Evolutionary conservation across 257 asterid species (phyloP).

Genomic region (Anisodus acutangulus): DNA sequence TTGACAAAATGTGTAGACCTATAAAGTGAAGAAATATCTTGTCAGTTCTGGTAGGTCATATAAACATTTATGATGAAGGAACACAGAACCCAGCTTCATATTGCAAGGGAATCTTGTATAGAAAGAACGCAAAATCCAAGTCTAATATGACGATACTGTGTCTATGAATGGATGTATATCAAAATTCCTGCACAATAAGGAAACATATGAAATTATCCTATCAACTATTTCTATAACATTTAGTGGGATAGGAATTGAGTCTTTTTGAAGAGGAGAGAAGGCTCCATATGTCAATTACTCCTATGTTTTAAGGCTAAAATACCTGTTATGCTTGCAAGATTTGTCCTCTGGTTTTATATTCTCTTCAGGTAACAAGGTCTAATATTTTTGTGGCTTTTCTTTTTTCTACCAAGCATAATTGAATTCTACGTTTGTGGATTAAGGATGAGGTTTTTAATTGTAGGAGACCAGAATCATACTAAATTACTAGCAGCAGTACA

Average conservation of each 20-base stretch:
- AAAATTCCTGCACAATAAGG: not conserved
- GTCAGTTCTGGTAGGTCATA: not conserved
- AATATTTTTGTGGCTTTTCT: not conserved
- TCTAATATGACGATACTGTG: not conserved
- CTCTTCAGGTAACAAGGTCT: not conserved
- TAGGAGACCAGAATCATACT: not conserved
- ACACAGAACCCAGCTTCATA: not conserved
- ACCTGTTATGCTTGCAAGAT: not conserved
- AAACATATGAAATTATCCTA: not conserved
- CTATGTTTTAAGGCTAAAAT: not conserved
- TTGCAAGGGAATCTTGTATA: not conserved
- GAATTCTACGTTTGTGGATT: not conserved
- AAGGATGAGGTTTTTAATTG: not conserved
- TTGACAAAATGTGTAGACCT: not conserved
- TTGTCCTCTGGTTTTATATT: not conserved
- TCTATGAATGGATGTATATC: not conserved
- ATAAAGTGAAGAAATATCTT: not conserved
- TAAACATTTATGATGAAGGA: not conserved
- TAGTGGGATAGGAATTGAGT: not conserved
- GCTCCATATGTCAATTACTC: not conserved
- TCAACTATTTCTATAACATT: slow-evolving; percentile 1
- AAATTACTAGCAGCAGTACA: not conserved
- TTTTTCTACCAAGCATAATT: not conserved
- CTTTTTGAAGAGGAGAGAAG: not conserved
- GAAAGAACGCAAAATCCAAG: not conserved